Evolutionary conservation across 2,329 filamentous ascomycete genomes (phyloP).

Genomic region (Penicillium sp.): DNA sequence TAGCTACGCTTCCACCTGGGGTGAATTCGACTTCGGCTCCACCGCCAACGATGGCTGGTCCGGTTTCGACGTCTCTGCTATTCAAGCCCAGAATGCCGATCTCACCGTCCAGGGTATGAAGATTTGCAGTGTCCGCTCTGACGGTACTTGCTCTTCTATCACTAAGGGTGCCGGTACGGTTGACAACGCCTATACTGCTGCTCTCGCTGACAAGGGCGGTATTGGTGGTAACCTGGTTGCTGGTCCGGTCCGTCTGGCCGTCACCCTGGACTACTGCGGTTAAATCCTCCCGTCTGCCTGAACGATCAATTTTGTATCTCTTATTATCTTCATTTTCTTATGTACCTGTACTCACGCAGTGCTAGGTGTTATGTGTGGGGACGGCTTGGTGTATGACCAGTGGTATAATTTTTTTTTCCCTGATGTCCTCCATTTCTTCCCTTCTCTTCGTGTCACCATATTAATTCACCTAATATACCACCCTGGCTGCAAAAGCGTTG

Average conservation of each 20-base stretch:
- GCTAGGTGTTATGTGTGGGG: slow-evolving; percentile 16
- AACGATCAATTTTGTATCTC: slow-evolving; percentile 11
- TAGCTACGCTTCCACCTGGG: slow-evolving; percentile 42
- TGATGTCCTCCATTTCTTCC: slow-evolving; percentile 8
- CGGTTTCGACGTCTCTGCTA: slow-evolving; percentile 45
- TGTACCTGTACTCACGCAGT: slow-evolving; percentile 4
- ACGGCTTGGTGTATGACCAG: slow-evolving; percentile 25
- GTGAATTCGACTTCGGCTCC: slow-evolving; percentile 44
- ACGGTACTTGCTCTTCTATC: slow-evolving; percentile 41
- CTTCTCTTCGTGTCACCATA: neutral
- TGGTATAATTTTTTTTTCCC: slow-evolving; percentile 23
- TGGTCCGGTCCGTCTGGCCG: slow-evolving; percentile 36
- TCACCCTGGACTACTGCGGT: slow-evolving; percentile 38
- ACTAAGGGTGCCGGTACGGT: slow-evolving; percentile 32
- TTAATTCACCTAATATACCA: slow-evolving; percentile 17
- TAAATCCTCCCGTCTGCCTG: slow-evolving; percentile 24
- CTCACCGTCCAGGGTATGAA: slow-evolving; percentile 44
- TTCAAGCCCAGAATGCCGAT: slow-evolving; percentile 41
- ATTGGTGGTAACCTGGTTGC: slow-evolving; percentile 43
- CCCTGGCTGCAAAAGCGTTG: slow-evolving; percentile 13
- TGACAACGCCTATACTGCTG: slow-evolving; percentile 42
- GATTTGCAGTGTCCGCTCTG: slow-evolving; percentile 37
- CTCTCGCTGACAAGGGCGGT: slow-evolving; percentile 38
- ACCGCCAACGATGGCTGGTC: slow-evolving; percentile 39
- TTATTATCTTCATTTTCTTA: slow-evolving; percentile 14